Conservation (phyloP, 2,329 filamentous ascomycete genomes). For the Xylariaceae sp. region DNA sequence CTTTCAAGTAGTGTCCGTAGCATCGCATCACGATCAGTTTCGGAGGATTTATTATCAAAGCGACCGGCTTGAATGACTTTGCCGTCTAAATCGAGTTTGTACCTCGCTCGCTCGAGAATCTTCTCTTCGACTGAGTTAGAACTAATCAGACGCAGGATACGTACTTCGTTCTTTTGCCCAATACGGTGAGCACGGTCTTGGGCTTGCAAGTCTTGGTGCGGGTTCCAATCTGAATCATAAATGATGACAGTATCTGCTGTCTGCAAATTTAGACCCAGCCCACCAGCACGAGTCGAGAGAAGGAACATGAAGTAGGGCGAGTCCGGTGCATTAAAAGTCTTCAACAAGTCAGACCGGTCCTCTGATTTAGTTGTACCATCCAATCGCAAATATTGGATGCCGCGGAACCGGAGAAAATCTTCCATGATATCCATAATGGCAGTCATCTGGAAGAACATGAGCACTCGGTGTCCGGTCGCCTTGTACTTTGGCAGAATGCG, state of each 20-base stretch:
- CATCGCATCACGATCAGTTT: slow-evolving; percentile 96
- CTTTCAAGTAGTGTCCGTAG: slow-evolving; percentile 87
- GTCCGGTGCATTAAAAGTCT: slow-evolving; percentile 80
- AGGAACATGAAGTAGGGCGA: slow-evolving; percentile 98
- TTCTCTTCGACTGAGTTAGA: slow-evolving; percentile 98
- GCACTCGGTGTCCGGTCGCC: slow-evolving; percentile 82
- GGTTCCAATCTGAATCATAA: slow-evolving; percentile 99
- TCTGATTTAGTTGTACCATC: slow-evolving; percentile 98
- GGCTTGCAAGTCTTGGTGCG: slow-evolving; percentile 96
- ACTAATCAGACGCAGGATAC: slow-evolving; percentile 91
- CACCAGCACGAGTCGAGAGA: slow-evolving; percentile 96
- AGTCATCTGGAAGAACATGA: slow-evolving; percentile 99
- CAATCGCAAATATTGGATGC: slow-evolving; percentile 81
- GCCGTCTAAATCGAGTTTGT: slow-evolving; percentile 98
- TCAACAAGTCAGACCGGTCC: slow-evolving; percentile 86
- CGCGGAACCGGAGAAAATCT: slow-evolving; percentile 83
- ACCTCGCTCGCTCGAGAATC: slow-evolving; percentile 93
- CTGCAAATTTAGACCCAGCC: slow-evolving; percentile 93
- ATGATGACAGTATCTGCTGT: slow-evolving; percentile 99
- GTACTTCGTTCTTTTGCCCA: slow-evolving; percentile 98
- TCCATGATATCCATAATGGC: slow-evolving; percentile 99
- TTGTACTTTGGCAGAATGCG: slow-evolving; percentile 90
- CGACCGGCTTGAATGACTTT: slow-evolving; percentile 99
- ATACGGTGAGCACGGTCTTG: slow-evolving; percentile 99
- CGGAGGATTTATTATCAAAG: slow-evolving; percentile 98